Evolutionary conservation across 345 rosid species (phyloP).

Genomic region (Raphanus sativus): DNA sequence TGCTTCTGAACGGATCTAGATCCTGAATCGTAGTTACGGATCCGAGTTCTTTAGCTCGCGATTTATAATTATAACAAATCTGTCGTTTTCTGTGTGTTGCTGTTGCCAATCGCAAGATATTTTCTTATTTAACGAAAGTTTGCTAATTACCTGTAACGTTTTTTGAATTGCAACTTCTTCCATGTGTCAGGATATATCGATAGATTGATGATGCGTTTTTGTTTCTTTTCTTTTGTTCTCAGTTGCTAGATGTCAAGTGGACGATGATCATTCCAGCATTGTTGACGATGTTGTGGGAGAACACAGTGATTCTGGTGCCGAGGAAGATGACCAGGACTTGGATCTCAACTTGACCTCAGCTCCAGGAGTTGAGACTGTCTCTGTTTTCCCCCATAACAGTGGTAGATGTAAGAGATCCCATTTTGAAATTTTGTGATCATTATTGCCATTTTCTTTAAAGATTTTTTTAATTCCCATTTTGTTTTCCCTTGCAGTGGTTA

Average conservation of each 20-base stretch:
- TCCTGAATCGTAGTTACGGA: not conserved
- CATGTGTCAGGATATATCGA: not conserved
- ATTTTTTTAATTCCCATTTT: not conserved
- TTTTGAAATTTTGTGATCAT: not conserved
- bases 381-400: slow-evolving; percentile 80
- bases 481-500: slow-evolving; percentile 57
- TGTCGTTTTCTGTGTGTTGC: not conserved
- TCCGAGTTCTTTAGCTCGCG: not conserved
- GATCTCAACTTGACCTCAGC: slow-evolving; percentile 59
- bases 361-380: slow-evolving; percentile 68
- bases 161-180: not conserved
- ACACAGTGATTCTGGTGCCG: slow-evolving; percentile 45
- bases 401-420: slow-evolving; percentile 52
- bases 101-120: not conserved
- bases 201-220: not conserved
- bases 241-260: slow-evolving; percentile 79
- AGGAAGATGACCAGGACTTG: slow-evolving; percentile 65
- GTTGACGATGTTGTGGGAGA: slow-evolving; percentile 40
- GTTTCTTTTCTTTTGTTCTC: slow-evolving; percentile 3
- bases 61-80: not conserved
- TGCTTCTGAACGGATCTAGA: slow-evolving; percentile 1
- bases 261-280: slow-evolving; percentile 50
- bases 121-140: too few relatives aligned
- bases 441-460: not conserved
- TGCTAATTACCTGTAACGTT: not conserved